These are phyloP conservation scores for Aspergillus sp. DNA, from an alignment of 2,329 filamentous ascomycete genomes.

Conservation along the genomic window DNA sequence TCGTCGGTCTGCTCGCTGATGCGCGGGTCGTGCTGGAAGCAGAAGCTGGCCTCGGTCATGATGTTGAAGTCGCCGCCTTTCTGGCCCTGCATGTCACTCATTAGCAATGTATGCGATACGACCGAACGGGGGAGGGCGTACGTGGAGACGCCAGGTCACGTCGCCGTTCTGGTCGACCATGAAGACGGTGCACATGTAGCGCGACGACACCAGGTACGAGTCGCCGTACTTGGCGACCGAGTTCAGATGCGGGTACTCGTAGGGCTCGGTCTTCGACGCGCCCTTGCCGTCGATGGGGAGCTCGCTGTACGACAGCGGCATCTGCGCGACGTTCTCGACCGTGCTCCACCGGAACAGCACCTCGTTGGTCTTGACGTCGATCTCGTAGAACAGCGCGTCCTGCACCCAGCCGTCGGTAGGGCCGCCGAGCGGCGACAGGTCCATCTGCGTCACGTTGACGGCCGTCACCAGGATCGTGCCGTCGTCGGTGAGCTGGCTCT, in stretches of 20 bases:
- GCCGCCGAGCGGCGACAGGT: constrained; percentile 21
- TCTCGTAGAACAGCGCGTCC: constrained; percentile 27
- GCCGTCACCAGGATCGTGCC: constrained; percentile 4
- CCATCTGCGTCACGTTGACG: constrained; percentile 20
- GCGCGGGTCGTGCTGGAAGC: constrained; percentile 34
- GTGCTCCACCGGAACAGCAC: constrained; percentile 26
- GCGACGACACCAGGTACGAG: constrained; percentile 20
- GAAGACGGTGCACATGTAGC: constrained; percentile 23
- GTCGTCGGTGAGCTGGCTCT: constrained; percentile 11
- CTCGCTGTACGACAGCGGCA: constrained; percentile 16
- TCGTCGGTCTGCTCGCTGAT: constrained; percentile 25
- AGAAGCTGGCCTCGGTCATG: constrained; percentile 19
- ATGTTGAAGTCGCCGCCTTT: constrained; percentile 24
- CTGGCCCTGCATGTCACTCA: constrained; percentile 16
- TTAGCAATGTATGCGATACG: background rate
- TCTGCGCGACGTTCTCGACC: constrained; percentile 19
- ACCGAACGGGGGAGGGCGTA: constrained; percentile 2
- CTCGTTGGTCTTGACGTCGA: constrained; percentile 25
- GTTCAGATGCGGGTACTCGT: constrained; percentile 24
- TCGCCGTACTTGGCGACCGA: constrained; percentile 22
- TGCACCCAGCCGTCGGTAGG: constrained; percentile 23
- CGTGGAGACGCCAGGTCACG: constrained; percentile 26
- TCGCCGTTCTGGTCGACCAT: constrained; percentile 22
- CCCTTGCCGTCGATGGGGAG: constrained; percentile 13
- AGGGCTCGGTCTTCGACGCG: constrained; percentile 16